phyloP scores from a whole-genome alignment of 495 filamentous ascomycete species.

The Terfezia claveryi region DNA sequence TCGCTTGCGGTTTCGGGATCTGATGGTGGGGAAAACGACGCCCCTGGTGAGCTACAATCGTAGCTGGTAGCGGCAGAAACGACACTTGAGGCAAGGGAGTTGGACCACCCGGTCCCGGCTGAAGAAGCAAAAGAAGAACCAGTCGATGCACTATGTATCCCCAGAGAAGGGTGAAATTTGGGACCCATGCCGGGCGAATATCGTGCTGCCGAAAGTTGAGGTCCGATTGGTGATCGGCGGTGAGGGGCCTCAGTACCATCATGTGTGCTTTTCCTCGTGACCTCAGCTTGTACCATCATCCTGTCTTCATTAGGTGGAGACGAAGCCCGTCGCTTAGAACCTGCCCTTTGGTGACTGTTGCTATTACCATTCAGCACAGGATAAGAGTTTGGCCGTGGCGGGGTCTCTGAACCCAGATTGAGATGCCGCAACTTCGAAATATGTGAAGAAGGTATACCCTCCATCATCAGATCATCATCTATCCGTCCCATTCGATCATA shows the following conservation, averaged over 20 bases:
- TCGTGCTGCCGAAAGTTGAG: neutral
- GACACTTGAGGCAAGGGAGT: constrained; percentile 6
- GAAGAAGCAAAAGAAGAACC: constrained; percentile 4
- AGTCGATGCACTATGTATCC: neutral
- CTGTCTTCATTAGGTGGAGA: constrained; percentile 16
- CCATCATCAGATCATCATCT: constrained; percentile 16
- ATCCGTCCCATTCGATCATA: constrained; percentile 1
- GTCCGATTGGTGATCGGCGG: neutral
- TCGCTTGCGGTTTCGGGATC: constrained; percentile 8
- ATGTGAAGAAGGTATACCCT: constrained; percentile 10
- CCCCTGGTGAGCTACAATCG: constrained; percentile 13
- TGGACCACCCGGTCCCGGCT: constrained; percentile 12
- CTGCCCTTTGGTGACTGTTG: constrained; percentile 9
- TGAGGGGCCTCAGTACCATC: neutral
- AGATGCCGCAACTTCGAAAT: constrained; percentile 10
- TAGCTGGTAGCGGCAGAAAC: constrained; percentile 13
- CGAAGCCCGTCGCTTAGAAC: constrained; percentile 16
- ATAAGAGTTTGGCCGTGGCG: constrained; percentile 16
- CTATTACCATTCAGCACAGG: constrained; percentile 1
- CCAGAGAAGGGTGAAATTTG: neutral
- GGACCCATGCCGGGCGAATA: neutral
- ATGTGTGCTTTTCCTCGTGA: constrained; percentile 9
- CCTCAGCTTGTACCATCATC: constrained; percentile 8
- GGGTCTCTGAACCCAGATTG: constrained; percentile 11
- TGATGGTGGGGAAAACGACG: constrained; percentile 13